Evolutionary conservation across 2,329 filamentous ascomycete species (phyloP).

Genomic region (Cercospora canescens): DNA sequence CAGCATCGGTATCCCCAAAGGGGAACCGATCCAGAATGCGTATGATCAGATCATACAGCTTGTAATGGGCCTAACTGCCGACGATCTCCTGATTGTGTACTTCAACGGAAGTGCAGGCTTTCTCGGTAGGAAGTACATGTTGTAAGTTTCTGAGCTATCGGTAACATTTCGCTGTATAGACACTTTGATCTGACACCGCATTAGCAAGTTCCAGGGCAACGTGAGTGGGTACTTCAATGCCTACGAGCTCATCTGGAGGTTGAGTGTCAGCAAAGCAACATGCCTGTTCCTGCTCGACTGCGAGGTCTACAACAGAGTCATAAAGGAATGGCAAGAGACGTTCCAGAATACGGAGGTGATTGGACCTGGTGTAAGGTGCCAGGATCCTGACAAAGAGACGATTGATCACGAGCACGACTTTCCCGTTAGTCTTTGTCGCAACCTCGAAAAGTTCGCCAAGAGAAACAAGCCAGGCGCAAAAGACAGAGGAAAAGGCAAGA

Average conservation of each 20-base stretch:
- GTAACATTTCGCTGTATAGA: not conserved
- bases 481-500: not conserved
- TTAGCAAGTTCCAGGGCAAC: conserved; percentile 1
- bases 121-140: not conserved
- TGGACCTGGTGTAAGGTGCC: not conserved
- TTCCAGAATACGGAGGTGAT: conserved; percentile 14
- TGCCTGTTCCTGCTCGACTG: conserved; percentile 11
- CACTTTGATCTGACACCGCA: not conserved
- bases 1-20: not conserved
- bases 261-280: not conserved
- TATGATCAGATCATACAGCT: not conserved
- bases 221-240: conserved; percentile 1
- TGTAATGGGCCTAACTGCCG: not conserved
- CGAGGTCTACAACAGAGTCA: conserved; percentile 2
- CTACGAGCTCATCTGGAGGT: conserved; percentile 6
- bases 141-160: not conserved
- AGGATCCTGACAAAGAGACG: not conserved
- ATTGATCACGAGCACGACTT: not conserved
- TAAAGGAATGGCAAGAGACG: not conserved
- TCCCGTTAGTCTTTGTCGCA: not conserved
- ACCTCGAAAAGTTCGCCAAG: not conserved
- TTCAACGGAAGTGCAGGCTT: conserved; percentile 8
- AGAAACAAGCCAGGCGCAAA: not conserved
- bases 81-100: conserved; percentile 15
- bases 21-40: not conserved